phyloP scores from a whole-genome alignment of 2,329 filamentous ascomycete genomes.

The Penicillium hesseltinei region DNA sequence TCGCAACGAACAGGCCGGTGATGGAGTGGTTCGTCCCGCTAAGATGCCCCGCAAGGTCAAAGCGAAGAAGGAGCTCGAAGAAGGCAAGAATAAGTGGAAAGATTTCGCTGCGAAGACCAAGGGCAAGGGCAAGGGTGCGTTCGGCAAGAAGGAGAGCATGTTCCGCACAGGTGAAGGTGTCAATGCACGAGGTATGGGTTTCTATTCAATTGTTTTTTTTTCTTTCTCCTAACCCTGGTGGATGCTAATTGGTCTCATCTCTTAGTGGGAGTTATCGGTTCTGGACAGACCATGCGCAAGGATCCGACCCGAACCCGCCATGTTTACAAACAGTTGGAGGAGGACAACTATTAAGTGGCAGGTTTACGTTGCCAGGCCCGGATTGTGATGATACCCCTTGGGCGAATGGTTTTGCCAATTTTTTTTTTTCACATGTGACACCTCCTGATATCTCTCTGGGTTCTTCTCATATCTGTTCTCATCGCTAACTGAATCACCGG shows the following conservation, averaged over 20 bases:
- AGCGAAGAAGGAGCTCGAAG: constrained; percentile 87
- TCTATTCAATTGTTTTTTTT: not conserved
- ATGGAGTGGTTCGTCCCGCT: constrained; percentile 57
- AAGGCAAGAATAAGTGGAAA: constrained; percentile 90
- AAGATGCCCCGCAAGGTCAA: constrained; percentile 78
- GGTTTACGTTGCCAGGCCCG: not conserved
- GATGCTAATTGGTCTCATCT: constrained; percentile 23
- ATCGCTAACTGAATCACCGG: constrained; percentile 30
- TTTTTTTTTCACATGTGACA: constrained; percentile 13
- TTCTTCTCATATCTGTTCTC: constrained; percentile 16
- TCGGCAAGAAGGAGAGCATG: constrained; percentile 90
- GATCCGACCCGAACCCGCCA: constrained; percentile 79
- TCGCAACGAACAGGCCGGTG: constrained; percentile 60
- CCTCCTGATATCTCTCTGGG: constrained; percentile 13
- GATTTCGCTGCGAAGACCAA: constrained; percentile 78
- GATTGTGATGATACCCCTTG: constrained; percentile 7
- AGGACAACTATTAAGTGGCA: constrained; percentile 53
- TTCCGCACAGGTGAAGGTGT: constrained; percentile 88
- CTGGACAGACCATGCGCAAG: constrained; percentile 93
- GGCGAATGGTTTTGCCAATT: constrained; percentile 11
- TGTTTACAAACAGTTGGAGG: constrained; percentile 75
- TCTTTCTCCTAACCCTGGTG: not conserved
- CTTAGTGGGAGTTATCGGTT: constrained; percentile 91
- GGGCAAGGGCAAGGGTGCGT: constrained; percentile 66
- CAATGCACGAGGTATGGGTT: constrained; percentile 70